phyloP scores from a whole-genome alignment of 192 early-diverging fungal species.

The Chytriomyces sp. region DNA sequence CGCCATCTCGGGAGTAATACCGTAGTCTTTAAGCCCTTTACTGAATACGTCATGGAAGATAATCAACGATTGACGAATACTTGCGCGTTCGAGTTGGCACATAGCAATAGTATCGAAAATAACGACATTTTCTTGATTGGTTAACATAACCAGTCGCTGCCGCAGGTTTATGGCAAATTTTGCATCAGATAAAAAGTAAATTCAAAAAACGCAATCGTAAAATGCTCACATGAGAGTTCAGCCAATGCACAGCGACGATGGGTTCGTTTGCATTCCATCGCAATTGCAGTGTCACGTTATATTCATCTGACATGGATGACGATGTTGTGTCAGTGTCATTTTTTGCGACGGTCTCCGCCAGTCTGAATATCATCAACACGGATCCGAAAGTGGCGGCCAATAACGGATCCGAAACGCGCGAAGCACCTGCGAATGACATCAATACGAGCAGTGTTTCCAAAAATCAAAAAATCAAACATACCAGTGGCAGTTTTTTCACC shows the following conservation, averaged over 20 bases:
- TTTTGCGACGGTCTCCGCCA: not conserved
- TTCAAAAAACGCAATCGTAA: not conserved
- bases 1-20: slow-evolving; percentile 38
- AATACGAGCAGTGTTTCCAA: not conserved
- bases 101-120: slow-evolving; percentile 33
- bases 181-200: not conserved
- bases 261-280: slow-evolving; percentile 31
- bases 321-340: not conserved
- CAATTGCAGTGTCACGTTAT: slow-evolving; percentile 9
- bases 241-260: slow-evolving; percentile 49
- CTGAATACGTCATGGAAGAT: slow-evolving; percentile 35
- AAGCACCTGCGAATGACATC: not conserved
- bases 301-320: not conserved
- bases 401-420: slow-evolving; percentile 26
- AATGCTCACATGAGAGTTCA: slow-evolving; percentile 41
- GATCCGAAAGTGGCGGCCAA: slow-evolving; percentile 39
- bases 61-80: slow-evolving; percentile 19
- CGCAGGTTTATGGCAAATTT: not conserved
- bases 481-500: not conserved
- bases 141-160: slow-evolving; percentile 24
- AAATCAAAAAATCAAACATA: not conserved
- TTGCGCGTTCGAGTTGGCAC: slow-evolving; percentile 35
- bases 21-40: slow-evolving; percentile 10
- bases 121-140: slow-evolving; percentile 35
- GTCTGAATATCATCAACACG: slow-evolving; percentile 22